Evolutionary conservation across 345 rosid genomes (phyloP).

Genomic region (Corymbia maculata): DNA sequence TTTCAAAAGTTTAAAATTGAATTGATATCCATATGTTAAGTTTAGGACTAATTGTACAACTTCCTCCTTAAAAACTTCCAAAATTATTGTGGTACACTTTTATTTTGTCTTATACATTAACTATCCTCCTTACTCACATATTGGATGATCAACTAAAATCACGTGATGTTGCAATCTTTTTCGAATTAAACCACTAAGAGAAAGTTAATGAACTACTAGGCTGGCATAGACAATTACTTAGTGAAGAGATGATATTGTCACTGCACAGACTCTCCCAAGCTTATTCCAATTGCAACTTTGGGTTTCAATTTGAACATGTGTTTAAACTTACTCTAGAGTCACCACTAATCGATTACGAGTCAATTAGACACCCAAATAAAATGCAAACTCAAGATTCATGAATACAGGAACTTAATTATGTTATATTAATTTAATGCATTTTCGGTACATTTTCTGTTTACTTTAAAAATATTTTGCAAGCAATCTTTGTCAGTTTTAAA

Average conservation of each 20-base stretch:
- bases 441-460: neutral
- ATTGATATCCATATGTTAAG: accelerated
- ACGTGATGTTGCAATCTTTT: neutral
- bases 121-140: neutral
- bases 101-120: neutral
- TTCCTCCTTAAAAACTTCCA: neutral
- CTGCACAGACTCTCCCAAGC: neutral
- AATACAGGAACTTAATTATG: too few relatives aligned
- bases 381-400: neutral
- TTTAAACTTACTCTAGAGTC: neutral
- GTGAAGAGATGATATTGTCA: neutral
- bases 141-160: neutral
- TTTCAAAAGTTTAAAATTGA: neutral
- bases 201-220: neutral
- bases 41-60: neutral
- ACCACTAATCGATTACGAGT: neutral
- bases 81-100: neutral
- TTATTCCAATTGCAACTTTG: neutral
- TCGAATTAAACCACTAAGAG: neutral
- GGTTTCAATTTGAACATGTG: neutral
- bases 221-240: accelerated
- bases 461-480: neutral
- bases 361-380: neutral
- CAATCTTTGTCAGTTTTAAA: neutral
- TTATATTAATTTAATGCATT: neutral